Evolutionary conservation across 768 basidiomycete genomes (phyloP).

Genomic region (Macrocybe gigantea): DNA sequence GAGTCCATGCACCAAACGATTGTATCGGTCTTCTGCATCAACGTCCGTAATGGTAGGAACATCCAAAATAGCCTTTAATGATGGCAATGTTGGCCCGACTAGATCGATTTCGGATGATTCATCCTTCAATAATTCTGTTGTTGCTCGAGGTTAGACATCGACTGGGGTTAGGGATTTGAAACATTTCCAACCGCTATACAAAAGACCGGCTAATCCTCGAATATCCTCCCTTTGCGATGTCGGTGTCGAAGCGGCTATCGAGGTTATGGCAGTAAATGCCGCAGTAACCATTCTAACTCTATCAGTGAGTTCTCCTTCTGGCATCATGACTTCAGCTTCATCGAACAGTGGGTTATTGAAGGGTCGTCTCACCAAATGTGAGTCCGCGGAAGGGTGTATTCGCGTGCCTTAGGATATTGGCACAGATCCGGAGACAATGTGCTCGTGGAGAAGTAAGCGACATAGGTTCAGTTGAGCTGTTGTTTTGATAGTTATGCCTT

Average conservation of each 20-base stretch:
- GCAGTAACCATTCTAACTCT: slow-evolving; percentile 59
- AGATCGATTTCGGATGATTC: slow-evolving; percentile 78
- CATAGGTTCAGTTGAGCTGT: slow-evolving; percentile 28
- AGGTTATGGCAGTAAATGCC: slow-evolving; percentile 56
- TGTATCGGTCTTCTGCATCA: slow-evolving; percentile 46
- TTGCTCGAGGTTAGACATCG: too few relatives aligned
- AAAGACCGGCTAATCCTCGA: slow-evolving; percentile 68
- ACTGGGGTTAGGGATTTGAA: too few relatives aligned
- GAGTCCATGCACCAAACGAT: slow-evolving; percentile 65
- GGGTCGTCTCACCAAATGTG: slow-evolving; percentile 37
- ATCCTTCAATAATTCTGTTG: slow-evolving; percentile 74
- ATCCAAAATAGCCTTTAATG: slow-evolving; percentile 71
- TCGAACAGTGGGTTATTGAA: too few relatives aligned
- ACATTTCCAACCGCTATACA: slow-evolving; percentile 62
- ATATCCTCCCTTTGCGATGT: slow-evolving; percentile 64
- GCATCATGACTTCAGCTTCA: background rate
- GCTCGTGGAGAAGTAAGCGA: slow-evolving; percentile 40
- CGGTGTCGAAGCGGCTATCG: slow-evolving; percentile 53
- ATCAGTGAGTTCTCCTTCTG: slow-evolving; percentile 49
- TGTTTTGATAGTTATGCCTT: too few relatives aligned
- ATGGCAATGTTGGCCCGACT: slow-evolving; percentile 73
- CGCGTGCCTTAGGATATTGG: slow-evolving; percentile 70
- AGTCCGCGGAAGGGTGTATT: slow-evolving; percentile 51
- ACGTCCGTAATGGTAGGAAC: slow-evolving; percentile 33
- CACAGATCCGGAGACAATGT: slow-evolving; percentile 80